A percentile compares a stretch with the other conserved stretches of the same genome.
Evolutionary conservation across 768 basidiomycete species (phyloP).

Genomic region (Ephemerocybe angulata): DNA sequence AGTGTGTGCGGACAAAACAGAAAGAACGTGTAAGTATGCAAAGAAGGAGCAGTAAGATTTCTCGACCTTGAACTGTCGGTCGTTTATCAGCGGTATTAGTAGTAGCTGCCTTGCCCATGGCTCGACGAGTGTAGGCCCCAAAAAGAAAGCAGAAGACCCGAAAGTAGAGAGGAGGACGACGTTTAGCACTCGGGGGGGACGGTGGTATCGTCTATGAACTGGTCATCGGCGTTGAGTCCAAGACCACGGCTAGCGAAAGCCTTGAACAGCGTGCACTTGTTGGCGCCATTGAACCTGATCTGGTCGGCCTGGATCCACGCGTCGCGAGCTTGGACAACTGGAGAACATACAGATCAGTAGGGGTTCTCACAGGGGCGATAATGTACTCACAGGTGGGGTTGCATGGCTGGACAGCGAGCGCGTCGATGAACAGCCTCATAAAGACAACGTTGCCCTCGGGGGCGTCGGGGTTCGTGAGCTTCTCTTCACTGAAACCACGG

Average conservation of each 20-base stretch:
- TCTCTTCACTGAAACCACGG: constrained; percentile 27
- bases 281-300: constrained; percentile 42
- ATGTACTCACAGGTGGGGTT: constrained; percentile 45
- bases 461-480: constrained; percentile 36
- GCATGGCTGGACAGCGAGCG: constrained; percentile 46
- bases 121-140: too few relatives aligned
- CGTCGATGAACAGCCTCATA: constrained; percentile 49
- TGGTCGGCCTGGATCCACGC: constrained; percentile 51
- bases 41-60: too few relatives aligned
- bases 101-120: too few relatives aligned
- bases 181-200: constrained; percentile 28
- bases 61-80: too few relatives aligned
- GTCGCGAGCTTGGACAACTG: constrained; percentile 45
- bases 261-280: constrained; percentile 43
- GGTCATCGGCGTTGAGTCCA: constrained; percentile 33
- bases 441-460: constrained; percentile 47
- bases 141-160: too few relatives aligned
- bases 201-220: constrained; percentile 25
- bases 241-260: constrained; percentile 50
- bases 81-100: too few relatives aligned
- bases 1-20: too few relatives aligned
- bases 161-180: too few relatives aligned
- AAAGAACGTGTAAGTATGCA: too few relatives aligned
- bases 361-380: not conserved
- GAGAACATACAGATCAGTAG: too few relatives aligned